Evolutionary conservation across 1,139 yeast species (phyloP), one percentile per base, ranked within the genome.

Genomic region (Cylindricascospora bacillispora): DNA sequence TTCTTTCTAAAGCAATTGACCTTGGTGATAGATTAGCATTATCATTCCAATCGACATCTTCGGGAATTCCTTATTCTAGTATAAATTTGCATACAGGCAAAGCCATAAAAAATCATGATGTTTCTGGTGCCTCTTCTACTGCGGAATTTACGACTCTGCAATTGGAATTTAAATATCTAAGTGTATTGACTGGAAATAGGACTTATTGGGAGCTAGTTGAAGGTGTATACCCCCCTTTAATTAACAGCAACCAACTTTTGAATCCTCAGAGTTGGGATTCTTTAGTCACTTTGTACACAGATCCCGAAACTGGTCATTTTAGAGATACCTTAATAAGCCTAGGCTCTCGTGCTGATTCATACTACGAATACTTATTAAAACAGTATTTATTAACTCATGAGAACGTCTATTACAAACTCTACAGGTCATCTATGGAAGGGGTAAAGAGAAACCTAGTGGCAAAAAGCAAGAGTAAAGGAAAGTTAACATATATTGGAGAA

Each of bases 311-410:
- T 0, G 95, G 93, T 2, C 59, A 62, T 40, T 83, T 70, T 52
- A 71, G 64, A 38, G 85, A 83, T 1, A 47, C 52, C 1, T 55
- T 69, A 35, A 81, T 86, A 37, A 67, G 95, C 39, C 59, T 86
- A 35, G 95, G 95, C 0, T 80, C 93, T 1, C 66, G 95, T 44
- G 95, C 94, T 29, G 97, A 85, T 53, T 82, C 95, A 1, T 86
- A 85, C 52, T 86, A 86, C 48, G 95, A 86, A 56, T 85, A 83
- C 52, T 62, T 86, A 31, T 63, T 85, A 43, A 86, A 86, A 54
- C 95, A 85, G 55, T 82, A 76, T 50, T 59, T 86, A 40, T 89
- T 81, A 52, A 82, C 95, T 2, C 67, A 67, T 34, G 67, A 69
- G 45, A 54, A 62, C 34, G n/a, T 83, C 73, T 61, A 65, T 68